Percentiles rank a stretch among this genome's conserved stretches.
phyloP scores from a whole-genome alignment of 805 yeast genomes.

The Saccharomyces mikatae region DNA sequence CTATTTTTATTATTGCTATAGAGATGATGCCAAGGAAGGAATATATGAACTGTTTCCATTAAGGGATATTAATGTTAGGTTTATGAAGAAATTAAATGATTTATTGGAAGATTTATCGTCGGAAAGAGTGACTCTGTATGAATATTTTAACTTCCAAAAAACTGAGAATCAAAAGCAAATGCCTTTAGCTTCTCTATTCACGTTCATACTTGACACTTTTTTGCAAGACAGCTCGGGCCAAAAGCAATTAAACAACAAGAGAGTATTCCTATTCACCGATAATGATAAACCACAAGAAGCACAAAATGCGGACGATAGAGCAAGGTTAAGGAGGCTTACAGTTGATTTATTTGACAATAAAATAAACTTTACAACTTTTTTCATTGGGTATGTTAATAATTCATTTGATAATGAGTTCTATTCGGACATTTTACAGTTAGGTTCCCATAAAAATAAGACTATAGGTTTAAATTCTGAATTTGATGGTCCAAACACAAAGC shows the following conservation, averaged over 20 bases:
- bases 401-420: slow-evolving; percentile 43
- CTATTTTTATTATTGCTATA: slow-evolving; percentile 46
- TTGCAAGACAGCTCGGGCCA: slow-evolving; percentile 33
- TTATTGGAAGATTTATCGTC: slow-evolving; percentile 37
- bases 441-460: slow-evolving; percentile 10
- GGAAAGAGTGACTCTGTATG: slow-evolving; percentile 18
- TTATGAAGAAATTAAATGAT: slow-evolving; percentile 50
- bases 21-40: slow-evolving; percentile 34
- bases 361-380: slow-evolving; percentile 56
- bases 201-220: slow-evolving; percentile 49
- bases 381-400: slow-evolving; percentile 35
- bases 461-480: slow-evolving; percentile 12
- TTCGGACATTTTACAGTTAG: slow-evolving; percentile 41
- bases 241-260: slow-evolving; percentile 43
- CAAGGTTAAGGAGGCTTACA: slow-evolving; percentile 46
- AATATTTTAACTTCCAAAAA: slow-evolving; percentile 25
- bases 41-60: slow-evolving; percentile 45
- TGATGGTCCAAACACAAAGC: slow-evolving; percentile 36
- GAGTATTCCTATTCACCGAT: slow-evolving; percentile 66
- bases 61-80: slow-evolving; percentile 45
- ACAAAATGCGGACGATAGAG: slow-evolving; percentile 33
- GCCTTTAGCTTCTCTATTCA: slow-evolving; percentile 39
- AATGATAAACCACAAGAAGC: slow-evolving; percentile 57
- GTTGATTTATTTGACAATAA: slow-evolving; percentile 46
- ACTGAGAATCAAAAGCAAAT: slow-evolving; percentile 18